These are phyloP conservation scores for Gillenia trifoliata DNA, from an alignment of 306 rosid genomes.

Conservation along the genomic window DNA sequence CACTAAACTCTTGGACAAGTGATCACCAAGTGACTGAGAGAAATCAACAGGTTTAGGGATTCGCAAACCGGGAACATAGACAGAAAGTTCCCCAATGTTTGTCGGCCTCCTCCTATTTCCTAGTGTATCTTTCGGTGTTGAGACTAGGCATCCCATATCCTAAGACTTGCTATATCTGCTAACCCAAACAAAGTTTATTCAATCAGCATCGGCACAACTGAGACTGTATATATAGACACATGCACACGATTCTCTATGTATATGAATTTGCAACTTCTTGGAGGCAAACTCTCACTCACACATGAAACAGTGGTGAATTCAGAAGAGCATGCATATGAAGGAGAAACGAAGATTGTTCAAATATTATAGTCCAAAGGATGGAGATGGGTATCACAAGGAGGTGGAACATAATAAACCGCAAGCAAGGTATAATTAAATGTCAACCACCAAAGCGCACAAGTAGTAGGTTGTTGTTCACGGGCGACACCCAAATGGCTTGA, in stretches of 20 bases:
- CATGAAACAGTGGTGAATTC: slow-evolving; percentile 14
- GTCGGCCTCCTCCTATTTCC: slow-evolving; percentile 86
- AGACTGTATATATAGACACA: not conserved
- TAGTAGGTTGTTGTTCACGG: slow-evolving; percentile 73
- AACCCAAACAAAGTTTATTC: slow-evolving; percentile 23
- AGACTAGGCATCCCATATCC: slow-evolving; percentile 82
- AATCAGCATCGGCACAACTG: slow-evolving; percentile 29
- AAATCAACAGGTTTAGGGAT: slow-evolving; percentile 93
- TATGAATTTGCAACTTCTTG: not conserved
- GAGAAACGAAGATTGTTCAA: slow-evolving; percentile 18
- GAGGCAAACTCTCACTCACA: not conserved
- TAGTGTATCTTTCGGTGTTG: slow-evolving; percentile 68
- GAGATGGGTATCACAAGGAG: slow-evolving; percentile 33
- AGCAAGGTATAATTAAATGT: slow-evolving; percentile 48
- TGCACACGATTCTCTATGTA: not conserved
- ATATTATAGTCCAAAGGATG: slow-evolving; percentile 19
- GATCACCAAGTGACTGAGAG: slow-evolving; percentile 60
- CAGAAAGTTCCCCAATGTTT: slow-evolving; percentile 91
- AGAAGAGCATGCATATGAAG: slow-evolving; percentile 9
- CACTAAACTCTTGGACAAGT: slow-evolving; percentile 71
- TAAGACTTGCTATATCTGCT: slow-evolving; percentile 35
- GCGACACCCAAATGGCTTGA: slow-evolving; percentile 43
- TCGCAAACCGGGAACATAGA: slow-evolving; percentile 91
- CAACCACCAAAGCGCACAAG: slow-evolving; percentile 67
- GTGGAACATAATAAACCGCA: slow-evolving; percentile 34